Conservation (phyloP, 2,329 filamentous ascomycete species). For the Hymenoscyphus fructigenus region DNA sequence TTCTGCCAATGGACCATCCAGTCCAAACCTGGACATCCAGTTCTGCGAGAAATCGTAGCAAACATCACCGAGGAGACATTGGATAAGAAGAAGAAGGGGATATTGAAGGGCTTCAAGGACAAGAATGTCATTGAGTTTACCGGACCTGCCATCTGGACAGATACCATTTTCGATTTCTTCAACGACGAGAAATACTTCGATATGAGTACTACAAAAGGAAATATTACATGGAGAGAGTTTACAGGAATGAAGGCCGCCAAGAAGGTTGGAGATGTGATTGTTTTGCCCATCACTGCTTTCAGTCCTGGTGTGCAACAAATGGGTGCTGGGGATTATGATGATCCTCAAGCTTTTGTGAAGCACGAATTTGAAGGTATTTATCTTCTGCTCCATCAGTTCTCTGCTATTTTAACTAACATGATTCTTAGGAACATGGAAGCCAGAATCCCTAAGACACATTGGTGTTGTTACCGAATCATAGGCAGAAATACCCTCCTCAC, state of each 20-base stretch:
- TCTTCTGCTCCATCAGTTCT: not conserved
- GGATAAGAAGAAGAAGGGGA: slow-evolving; percentile 65
- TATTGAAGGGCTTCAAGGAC: slow-evolving; percentile 57
- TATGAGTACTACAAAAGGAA: slow-evolving; percentile 63
- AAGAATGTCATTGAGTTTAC: slow-evolving; percentile 84
- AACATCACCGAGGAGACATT: slow-evolving; percentile 84
- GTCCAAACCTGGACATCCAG: slow-evolving; percentile 88
- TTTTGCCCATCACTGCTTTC: slow-evolving; percentile 95
- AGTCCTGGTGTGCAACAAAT: slow-evolving; percentile 93
- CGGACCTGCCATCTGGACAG: slow-evolving; percentile 92
- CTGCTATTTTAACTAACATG: slow-evolving; percentile 15
- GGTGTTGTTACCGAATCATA: slow-evolving; percentile 39
- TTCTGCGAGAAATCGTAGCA: slow-evolving; percentile 82
- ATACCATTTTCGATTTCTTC: slow-evolving; percentile 87
- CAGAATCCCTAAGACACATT: slow-evolving; percentile 69
- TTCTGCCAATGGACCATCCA: slow-evolving; percentile 99
- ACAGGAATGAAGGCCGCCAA: slow-evolving; percentile 80
- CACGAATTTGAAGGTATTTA: slow-evolving; percentile 88
- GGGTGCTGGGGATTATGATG: slow-evolving; percentile 82
- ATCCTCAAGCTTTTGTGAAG: slow-evolving; percentile 96
- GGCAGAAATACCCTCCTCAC: not conserved
- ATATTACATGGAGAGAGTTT: slow-evolving; percentile 85
- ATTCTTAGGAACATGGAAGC: slow-evolving; percentile 69
- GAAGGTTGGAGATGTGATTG: slow-evolving; percentile 89
- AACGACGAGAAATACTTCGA: slow-evolving; percentile 90